Base-by-base conservation (phyloP, 2,329 filamentous ascomycete genomes). In the Gremmenia infestans region DNA sequence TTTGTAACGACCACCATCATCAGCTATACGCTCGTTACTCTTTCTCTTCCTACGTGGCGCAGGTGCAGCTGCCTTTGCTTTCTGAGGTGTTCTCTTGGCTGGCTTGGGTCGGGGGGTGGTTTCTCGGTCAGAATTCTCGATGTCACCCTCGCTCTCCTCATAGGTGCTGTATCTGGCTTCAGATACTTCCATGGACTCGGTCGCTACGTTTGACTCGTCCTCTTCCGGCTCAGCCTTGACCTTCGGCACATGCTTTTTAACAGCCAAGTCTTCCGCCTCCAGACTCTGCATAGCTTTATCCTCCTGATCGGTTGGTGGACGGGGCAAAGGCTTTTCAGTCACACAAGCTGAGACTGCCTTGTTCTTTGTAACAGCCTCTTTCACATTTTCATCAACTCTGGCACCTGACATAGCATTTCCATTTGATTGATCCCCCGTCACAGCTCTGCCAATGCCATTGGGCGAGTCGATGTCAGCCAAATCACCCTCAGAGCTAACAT, bases 1-100 rank as follows among this genome's bases (percentile, higher is more conserved):
- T 28, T 59, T 59, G 40, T 63, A 66, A 19, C 32, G 35, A 19
- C 54, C 59, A 42, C 59, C 61, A 50, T 66, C 61, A 50, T 67
- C 56, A 5, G 57, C 53, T 11, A 56, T 8, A 19, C 55, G 46
- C 42, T 60, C 48, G 11, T 35, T 54, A 23, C 58, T 63, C 61
- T 64, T 67, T 45, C 62, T 61, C 58, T 59, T 60, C 36, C 32
- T 55, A 14, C 45, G 42, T 50, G 17, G 52, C 11, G 8, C 28
- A 32, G 28, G 28, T 32, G 28, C 40, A 35, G 42, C 25, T 50
- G 47, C 14, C n/a, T 42, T 19, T 61, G 61, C 50, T 59, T 61
- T 22, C 32, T 11, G 28, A 3, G 28, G 43, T 25, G 53, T 32
- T 35, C 32, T 47, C 37, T 58, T 55, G 14, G 50, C 32, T 40